phyloP scores from a whole-genome alignment of 2,329 filamentous ascomycete genomes.

The Alternaria atra region DNA sequence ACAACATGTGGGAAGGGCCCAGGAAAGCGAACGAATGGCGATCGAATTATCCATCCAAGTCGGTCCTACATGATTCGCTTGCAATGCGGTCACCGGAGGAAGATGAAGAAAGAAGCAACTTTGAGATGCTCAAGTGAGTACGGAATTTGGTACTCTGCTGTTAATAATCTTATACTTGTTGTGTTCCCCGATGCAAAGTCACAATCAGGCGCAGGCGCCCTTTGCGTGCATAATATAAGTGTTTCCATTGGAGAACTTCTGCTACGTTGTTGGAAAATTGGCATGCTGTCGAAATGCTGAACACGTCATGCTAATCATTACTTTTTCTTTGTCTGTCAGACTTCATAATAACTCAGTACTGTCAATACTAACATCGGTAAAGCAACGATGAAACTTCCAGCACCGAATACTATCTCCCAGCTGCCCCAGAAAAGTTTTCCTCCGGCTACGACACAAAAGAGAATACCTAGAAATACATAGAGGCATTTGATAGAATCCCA shows the following conservation, averaged over 20 bases:
- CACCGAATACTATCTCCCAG: constrained; percentile 17
- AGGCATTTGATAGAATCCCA: background rate
- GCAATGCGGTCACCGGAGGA: background rate
- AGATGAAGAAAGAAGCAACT: background rate
- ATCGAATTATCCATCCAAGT: background rate
- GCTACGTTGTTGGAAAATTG: too few species aligned
- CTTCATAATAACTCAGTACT: background rate
- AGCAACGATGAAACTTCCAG: constrained; percentile 17
- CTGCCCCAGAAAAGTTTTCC: constrained; percentile 8
- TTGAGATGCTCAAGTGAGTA: too few species aligned
- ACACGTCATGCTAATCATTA: too few species aligned
- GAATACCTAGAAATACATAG: background rate
- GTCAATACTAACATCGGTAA: constrained; percentile 8
- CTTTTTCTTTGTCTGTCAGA: too few species aligned
- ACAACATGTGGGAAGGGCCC: background rate
- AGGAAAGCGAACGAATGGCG: background rate
- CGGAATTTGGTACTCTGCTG: too few species aligned
- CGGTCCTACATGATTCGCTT: background rate
- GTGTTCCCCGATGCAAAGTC: too few species aligned
- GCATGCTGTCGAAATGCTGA: too few species aligned
- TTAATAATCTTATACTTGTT: too few species aligned
- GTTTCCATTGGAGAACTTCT: too few species aligned
- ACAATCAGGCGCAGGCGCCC: too few species aligned
- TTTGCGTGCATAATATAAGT: too few species aligned
- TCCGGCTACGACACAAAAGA: background rate